Evolutionary conservation across 352 stramenopile species (phyloP).

Genomic region (Pythium utonaiense): DNA sequence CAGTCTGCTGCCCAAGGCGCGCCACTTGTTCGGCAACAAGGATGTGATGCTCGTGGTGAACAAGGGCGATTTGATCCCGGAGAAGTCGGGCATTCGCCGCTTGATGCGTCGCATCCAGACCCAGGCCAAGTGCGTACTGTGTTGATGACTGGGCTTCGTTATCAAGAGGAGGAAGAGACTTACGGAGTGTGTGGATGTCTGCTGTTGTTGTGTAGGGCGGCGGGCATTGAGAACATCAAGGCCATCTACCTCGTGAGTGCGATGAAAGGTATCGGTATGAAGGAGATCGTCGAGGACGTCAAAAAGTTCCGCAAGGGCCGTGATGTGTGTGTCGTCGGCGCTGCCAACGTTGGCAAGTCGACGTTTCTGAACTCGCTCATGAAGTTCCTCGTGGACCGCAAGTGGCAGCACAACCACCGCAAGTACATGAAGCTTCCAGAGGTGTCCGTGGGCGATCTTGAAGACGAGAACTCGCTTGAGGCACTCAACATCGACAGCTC

Average conservation of each 20-base stretch:
- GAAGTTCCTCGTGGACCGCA: constrained; percentile 70
- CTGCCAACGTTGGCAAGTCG: constrained; percentile 91
- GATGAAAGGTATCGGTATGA: constrained; percentile 85
- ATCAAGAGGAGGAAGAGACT: neutral
- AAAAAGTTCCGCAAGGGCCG: constrained; percentile 70
- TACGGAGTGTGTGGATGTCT: neutral
- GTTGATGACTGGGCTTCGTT: too few relatives aligned
- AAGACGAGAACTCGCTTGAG: constrained; percentile 36
- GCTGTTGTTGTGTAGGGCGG: constrained; percentile 24
- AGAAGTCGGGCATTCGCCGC: constrained; percentile 75
- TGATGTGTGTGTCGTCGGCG: constrained; percentile 89
- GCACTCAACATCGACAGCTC: constrained; percentile 55
- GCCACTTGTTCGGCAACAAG: constrained; percentile 87
- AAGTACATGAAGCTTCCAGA: constrained; percentile 81
- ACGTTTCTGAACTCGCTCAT: constrained; percentile 92
- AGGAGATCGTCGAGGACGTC: constrained; percentile 81
- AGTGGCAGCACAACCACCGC: constrained; percentile 85
- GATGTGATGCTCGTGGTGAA: constrained; percentile 89
- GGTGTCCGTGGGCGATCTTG: constrained; percentile 49
- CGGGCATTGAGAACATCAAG: constrained; percentile 76
- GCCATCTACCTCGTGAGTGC: constrained; percentile 79
- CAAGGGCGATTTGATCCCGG: constrained; percentile 88
- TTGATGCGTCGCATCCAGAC: constrained; percentile 79
- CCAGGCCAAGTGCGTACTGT: constrained; percentile 53
- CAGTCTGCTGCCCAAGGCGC: constrained; percentile 81